A percentile compares a stretch with the other conserved stretches of the same genome.
Evolutionary conservation across 1,284 basidiomycete species (phyloP).

Genomic region (Ustilago curta): DNA sequence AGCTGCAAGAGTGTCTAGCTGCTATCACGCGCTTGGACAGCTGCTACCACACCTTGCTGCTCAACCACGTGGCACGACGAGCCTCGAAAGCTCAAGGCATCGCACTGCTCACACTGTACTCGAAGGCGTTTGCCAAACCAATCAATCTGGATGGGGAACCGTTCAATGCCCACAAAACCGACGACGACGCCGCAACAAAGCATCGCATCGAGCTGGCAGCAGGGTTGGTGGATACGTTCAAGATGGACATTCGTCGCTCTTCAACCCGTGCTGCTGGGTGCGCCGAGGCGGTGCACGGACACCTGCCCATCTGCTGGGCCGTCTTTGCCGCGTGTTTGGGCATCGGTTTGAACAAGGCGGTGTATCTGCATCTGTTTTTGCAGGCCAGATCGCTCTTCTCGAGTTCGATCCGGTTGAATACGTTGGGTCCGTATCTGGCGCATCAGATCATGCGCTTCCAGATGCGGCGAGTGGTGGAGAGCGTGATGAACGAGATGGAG

Average conservation of each 20-base stretch:
- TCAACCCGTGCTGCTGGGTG: constrained; percentile 3
- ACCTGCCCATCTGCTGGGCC: constrained; percentile 91
- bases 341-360: constrained; percentile 77
- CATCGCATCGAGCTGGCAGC: constrained; percentile 16
- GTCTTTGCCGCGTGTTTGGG: constrained; percentile 82
- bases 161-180: constrained; percentile 1
- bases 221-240: constrained; percentile 26
- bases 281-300: constrained; percentile 73
- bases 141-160: constrained; percentile 28
- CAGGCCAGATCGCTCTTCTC: constrained; percentile 90
- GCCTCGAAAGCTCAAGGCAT: constrained; percentile 92
- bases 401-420: constrained; percentile 89
- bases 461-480: constrained; percentile 69
- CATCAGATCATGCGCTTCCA: constrained; percentile 86
- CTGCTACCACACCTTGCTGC: constrained; percentile 84
- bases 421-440: constrained; percentile 90
- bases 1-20: constrained; percentile 21
- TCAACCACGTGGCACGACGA: constrained; percentile 87
- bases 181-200: background rate
- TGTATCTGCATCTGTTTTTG: constrained; percentile 88
- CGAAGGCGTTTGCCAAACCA: constrained; percentile 65
- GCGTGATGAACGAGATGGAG: constrained; percentile 18
- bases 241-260: constrained; percentile 43
- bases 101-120: constrained; percentile 88
- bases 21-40: constrained; percentile 74